Percentiles rank a stretch among this genome's conserved stretches.
These are phyloP conservation scores for Pseudocercospora musae DNA, from an alignment of 2,329 filamentous ascomycete genomes.

Conservation along the genomic window DNA sequence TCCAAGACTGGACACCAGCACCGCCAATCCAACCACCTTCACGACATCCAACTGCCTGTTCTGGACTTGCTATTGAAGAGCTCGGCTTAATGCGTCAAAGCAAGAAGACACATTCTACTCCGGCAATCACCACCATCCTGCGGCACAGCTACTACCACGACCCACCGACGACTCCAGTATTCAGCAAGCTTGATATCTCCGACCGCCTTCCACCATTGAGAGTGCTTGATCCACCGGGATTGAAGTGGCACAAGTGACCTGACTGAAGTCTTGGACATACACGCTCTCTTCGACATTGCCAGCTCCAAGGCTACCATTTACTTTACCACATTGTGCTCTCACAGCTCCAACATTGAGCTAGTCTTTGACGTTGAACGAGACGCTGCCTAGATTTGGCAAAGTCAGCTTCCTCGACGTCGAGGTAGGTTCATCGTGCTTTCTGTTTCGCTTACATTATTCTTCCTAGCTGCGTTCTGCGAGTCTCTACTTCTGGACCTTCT, in stretches of 20 bases:
- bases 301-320: not conserved
- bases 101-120: not conserved
- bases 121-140: slow-evolving; percentile 3
- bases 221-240: not conserved
- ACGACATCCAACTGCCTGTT: not conserved
- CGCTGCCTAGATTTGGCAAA: not conserved
- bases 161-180: slow-evolving; percentile 36
- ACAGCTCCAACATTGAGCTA: not conserved
- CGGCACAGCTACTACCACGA: slow-evolving; percentile 35
- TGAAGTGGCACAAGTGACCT: not conserved
- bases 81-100: not conserved
- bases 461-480: not conserved
- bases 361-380: not conserved
- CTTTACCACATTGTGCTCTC: not conserved
- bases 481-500: not conserved
- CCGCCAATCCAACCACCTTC: not conserved
- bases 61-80: not conserved
- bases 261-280: not conserved
- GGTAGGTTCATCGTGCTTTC: not conserved
- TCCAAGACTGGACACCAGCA: not conserved
- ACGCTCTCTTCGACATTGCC: not conserved
- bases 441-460: not conserved
- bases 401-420: not conserved
- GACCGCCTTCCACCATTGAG: slow-evolving; percentile 30
- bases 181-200: slow-evolving; percentile 40